Percentiles rank a stretch among this genome's conserved stretches.
phyloP scores from a whole-genome alignment of 2,329 filamentous ascomycete species.

The Rachicladosporium sp. region DNA sequence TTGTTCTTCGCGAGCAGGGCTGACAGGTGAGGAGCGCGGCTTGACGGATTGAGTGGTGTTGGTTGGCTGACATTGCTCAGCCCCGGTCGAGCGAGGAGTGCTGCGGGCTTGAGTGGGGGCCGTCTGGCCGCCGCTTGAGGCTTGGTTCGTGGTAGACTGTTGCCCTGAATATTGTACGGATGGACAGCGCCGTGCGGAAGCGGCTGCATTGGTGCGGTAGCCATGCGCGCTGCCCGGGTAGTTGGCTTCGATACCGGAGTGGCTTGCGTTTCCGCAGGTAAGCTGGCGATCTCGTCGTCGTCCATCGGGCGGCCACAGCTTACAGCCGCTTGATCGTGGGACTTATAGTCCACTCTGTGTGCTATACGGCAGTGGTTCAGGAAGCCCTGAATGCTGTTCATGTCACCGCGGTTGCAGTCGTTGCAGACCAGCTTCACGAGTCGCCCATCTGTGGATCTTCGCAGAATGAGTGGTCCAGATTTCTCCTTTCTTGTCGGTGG shows the following conservation, averaged over 20 bases:
- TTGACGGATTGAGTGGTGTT: slow-evolving; percentile 24
- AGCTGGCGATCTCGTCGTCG: slow-evolving; percentile 40
- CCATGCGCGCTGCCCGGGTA: background rate
- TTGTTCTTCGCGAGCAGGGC: slow-evolving; percentile 29
- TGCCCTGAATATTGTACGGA: slow-evolving; percentile 16
- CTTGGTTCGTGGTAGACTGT: slow-evolving; percentile 2
- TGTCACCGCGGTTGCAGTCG: slow-evolving; percentile 80
- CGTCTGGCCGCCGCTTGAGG: slow-evolving; percentile 5
- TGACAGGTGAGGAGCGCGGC: slow-evolving; percentile 31
- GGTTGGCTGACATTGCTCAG: slow-evolving; percentile 4
- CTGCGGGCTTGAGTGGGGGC: slow-evolving; percentile 6
- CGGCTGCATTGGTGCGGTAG: background rate
- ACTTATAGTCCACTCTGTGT: slow-evolving; percentile 86
- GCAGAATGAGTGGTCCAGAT: slow-evolving; percentile 64
- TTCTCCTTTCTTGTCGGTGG: slow-evolving; percentile 61
- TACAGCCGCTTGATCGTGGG: slow-evolving; percentile 84
- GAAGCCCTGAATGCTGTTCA: slow-evolving; percentile 95
- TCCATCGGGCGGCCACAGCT: slow-evolving; percentile 78
- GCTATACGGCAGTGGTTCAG: slow-evolving; percentile 98
- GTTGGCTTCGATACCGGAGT: slow-evolving; percentile 4
- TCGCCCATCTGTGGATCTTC: slow-evolving; percentile 68
- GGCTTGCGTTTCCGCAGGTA: slow-evolving; percentile 17
- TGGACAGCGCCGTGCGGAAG: slow-evolving; percentile 14
- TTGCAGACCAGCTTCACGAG: slow-evolving; percentile 80
- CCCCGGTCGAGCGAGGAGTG: slow-evolving; percentile 6